Base-by-base conservation (phyloP, 2,329 filamentous ascomycete genomes). In the Arachnomyces sp. region DNA sequence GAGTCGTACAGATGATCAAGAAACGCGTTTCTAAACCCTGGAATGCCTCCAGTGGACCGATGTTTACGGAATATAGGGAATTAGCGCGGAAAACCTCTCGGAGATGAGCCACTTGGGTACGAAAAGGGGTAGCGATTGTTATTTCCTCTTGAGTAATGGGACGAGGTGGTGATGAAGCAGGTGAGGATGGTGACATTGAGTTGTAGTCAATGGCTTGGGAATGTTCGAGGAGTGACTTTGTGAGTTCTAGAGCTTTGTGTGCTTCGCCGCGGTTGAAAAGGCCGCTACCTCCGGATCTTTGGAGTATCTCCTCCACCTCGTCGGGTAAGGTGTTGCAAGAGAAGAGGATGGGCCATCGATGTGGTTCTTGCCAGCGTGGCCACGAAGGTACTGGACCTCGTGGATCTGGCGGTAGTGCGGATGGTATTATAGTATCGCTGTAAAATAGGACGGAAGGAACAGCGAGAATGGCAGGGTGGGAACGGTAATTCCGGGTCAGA, bases 41-140 rank as follows among this genome's bases (percentile, higher is more conserved):
- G 36, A 69, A 70, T 14, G 65, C 67, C 42, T 69, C 67, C 28
- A 68, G 50, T 2, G 67, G 67, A 2, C 67, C 67, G 32, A 70
- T 65, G 37, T 69, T 69, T 6, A 70, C 56, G 17, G 57, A 52
- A 49, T 58, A 57, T 7, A 66, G 46, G 5, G 52, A 35, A 16
- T 39, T 50, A 36, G 45, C 47, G 7, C 67, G 57, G 11, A 68
- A 61, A 7, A 52, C 29, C 3, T 52, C 42, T 28, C 67, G 62
- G n/a, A 71, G 52, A 7, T 56, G 46, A 30, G 56, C 55, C 28
- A 70, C 67, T 46, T 70, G 67, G 7, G 66, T 62, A n/a, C 59
- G 55, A 46, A 69, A 71, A 4, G 67, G 67, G 13, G 57, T 57
- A 56, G 69, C 69, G 43, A 70, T 62, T 42, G 60, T 62, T 29